Base-by-base conservation (phyloP, 1,284 basidiomycete genomes). In the Chalciporus sp. region DNA sequence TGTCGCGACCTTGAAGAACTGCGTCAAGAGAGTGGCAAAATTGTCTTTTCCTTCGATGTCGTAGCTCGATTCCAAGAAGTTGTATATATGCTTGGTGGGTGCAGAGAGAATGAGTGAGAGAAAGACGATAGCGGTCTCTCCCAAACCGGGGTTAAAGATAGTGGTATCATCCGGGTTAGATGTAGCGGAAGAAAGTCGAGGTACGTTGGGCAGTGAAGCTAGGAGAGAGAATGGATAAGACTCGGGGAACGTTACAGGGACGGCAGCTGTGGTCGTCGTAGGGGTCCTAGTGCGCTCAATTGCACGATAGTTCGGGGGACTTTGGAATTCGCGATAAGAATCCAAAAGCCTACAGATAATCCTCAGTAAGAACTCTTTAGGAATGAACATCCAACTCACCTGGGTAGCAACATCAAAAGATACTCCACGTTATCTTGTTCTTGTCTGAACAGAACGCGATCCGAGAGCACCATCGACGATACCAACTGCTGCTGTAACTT, bases 391-490 rank as follows among this genome's bases (percentile, higher is more conserved):
- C 47, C 23, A 14, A 64, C 80, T 55, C 63, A 90, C 92, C 85
- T 86, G 0, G 96, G 95, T 35, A 98, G 72, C 49, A 97, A 76
- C n/a, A 90, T 86, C 23, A 98, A 72, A 46, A 97, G 76, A 67
- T 86, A 90, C 64, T 98, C 96, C 35, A 98, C 83, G 65, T 97
- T 97, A 64, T 97, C 94, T 68, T 96, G 91, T 67, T 98, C 96
- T 64, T 92, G 87, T 29, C 83, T 74, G 54, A 86, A 78, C 9
- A 84, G 72, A 49, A 76, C 75, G 17, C 82, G 82, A 64, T 94
- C 86, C 20, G 77, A 77, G 33, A 81, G 69, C 29, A 92, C 82
- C 9, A 74, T 72, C 1, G 89, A 88, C 44, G 86, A 83, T 29
- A 90, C 86, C 47, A 95, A 74, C 62, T 85, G 86, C 61, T 88